Conservation (phyloP, 208 protist species). For the Crithidia fasciculata region DNA sequence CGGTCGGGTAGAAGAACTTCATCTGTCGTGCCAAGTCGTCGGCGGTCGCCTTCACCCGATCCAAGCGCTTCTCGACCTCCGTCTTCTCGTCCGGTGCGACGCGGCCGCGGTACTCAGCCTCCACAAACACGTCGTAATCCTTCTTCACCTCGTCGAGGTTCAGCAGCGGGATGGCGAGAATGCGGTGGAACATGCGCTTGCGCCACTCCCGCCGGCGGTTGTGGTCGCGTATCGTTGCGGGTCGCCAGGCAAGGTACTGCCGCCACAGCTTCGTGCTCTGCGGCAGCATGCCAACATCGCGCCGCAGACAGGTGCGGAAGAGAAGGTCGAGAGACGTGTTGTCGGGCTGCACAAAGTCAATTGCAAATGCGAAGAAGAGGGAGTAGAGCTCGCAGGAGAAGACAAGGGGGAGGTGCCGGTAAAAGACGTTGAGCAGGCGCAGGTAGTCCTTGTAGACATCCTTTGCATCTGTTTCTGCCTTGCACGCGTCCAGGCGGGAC, state of each 20-base stretch:
- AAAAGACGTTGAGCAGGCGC: constrained; percentile 80
- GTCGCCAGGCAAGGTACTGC: constrained; percentile 67
- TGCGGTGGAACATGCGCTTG: constrained; percentile 68
- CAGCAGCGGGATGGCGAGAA: constrained; percentile 74
- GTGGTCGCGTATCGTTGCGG: constrained; percentile 48
- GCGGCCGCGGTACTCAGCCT: constrained; percentile 56
- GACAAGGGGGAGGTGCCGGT: constrained; percentile 74
- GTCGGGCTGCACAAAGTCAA: constrained; percentile 68
- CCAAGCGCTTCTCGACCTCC: constrained; percentile 52
- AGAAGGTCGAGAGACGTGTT: constrained; percentile 56
- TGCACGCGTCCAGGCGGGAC: constrained; percentile 52
- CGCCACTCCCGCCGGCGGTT: constrained; percentile 57
- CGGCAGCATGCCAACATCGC: constrained; percentile 75
- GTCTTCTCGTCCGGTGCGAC: constrained; percentile 61
- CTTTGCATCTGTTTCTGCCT: constrained; percentile 63
- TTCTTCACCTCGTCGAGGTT: constrained; percentile 75
- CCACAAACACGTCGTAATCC: constrained; percentile 78
- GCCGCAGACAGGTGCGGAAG: constrained; percentile 61
- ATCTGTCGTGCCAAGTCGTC: constrained; percentile 39
- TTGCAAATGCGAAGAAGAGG: constrained; percentile 74
- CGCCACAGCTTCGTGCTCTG: constrained; percentile 78
- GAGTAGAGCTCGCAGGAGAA: constrained; percentile 79
- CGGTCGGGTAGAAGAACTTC: constrained; percentile 40
- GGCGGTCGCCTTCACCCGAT: constrained; percentile 47
- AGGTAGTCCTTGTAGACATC: constrained; percentile 64